phyloP scores from a whole-genome alignment of 345 rosid genomes.

The Cardiospermum halicacabum region DNA sequence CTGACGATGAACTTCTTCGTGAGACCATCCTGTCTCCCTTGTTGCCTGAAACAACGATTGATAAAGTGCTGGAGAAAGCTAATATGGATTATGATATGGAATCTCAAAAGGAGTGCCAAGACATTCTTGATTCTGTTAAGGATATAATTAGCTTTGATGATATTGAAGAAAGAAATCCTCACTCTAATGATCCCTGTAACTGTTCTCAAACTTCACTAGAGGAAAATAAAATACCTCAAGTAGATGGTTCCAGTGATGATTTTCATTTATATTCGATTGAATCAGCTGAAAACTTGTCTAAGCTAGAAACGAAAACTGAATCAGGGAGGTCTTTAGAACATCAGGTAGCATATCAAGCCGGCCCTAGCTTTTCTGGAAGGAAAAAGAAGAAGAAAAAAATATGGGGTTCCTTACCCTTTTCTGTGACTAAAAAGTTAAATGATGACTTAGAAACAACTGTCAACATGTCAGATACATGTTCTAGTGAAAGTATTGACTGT shows the following conservation, averaged over 20 bases:
- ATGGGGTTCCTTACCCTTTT: constrained; percentile 73
- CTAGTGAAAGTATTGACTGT: constrained; percentile 27
- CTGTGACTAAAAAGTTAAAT: constrained; percentile 26
- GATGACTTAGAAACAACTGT: constrained; percentile 28
- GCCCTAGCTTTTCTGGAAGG: constrained; percentile 26
- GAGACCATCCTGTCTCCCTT: constrained; percentile 80
- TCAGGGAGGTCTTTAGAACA: constrained; percentile 22
- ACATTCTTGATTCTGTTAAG: constrained; percentile 87
- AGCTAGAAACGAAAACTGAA: constrained; percentile 35
- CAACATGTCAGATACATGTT: constrained; percentile 20
- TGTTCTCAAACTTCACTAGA: constrained; percentile 29
- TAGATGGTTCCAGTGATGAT: constrained; percentile 48
- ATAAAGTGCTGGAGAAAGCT: constrained; percentile 75
- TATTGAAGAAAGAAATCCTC: constrained; percentile 34
- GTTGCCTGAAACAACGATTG: constrained; percentile 59
- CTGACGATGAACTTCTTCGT: constrained; percentile 86
- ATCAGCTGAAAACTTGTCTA: constrained; percentile 34
- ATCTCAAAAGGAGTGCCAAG: constrained; percentile 93
- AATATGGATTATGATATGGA: constrained; percentile 68
- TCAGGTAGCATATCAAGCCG: constrained; percentile 23
- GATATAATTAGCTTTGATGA: constrained; percentile 38
- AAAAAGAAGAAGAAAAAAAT: constrained; percentile 31
- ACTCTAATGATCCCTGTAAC: constrained; percentile 20
- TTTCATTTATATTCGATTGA: constrained; percentile 25
- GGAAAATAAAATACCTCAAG: constrained; percentile 38